Conservation (phyloP, 225 moss, liverwort and hornwort genomes). For the Pleurozium schreberi region DNA sequence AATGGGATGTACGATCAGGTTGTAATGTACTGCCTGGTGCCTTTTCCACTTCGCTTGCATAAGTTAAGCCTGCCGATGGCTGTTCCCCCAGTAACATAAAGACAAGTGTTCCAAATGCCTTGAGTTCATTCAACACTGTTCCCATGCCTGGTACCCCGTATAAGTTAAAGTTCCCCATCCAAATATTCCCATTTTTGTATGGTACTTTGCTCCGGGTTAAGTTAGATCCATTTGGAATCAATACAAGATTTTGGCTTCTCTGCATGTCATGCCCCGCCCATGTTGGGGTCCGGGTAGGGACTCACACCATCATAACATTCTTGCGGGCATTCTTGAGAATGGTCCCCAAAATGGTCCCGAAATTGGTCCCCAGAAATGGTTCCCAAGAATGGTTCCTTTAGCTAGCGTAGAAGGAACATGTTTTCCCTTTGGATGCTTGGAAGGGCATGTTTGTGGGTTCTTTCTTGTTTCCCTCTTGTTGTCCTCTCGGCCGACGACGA, state of each 20-base stretch:
- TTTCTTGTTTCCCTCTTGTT: too few relatives aligned
- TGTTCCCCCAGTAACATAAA: neutral
- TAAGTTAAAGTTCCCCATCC: neutral
- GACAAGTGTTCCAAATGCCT: neutral
- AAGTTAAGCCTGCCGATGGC: neutral
- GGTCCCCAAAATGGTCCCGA: neutral
- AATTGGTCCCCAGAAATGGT: too few relatives aligned
- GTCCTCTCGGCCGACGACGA: too few relatives aligned
- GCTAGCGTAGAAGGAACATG: neutral
- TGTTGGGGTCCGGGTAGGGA: neutral
- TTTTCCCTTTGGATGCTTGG: neutral
- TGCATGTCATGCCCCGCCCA: neutral
- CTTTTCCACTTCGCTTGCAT: neutral
- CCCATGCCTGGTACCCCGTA: neutral
- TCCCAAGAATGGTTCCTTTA: neutral
- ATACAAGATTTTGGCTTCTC: neutral
- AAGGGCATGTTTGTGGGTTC: too few relatives aligned
- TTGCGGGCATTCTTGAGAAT: neutral
- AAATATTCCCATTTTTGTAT: neutral
- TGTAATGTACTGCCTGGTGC: neutral
- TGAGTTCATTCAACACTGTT: neutral
- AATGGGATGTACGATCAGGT: neutral
- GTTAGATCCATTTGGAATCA: neutral
- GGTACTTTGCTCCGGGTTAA: neutral
- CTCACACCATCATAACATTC: neutral